Evolutionary conservation across 768 basidiomycete genomes (phyloP), one percentile per base, ranked within the genome.

Genomic region (Cyathus striatus): DNA sequence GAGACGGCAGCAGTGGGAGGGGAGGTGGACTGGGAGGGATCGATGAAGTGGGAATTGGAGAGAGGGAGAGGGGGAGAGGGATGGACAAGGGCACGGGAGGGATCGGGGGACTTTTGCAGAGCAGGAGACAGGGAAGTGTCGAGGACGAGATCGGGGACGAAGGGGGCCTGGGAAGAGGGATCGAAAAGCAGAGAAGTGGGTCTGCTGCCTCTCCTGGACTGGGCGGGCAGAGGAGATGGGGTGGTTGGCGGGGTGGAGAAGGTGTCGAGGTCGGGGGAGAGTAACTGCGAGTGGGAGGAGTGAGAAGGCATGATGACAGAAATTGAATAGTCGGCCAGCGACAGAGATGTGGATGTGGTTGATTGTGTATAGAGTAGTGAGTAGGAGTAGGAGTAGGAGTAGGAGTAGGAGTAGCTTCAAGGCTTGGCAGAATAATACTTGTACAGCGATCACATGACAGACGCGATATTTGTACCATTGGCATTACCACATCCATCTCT

Each of bases 101-200:
- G n/a, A n/a, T 48, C 23, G 40, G 46, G 23, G 48, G 37, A 18
- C 23, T 44, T 39, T 33, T 26, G n/a, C 23, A 38, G 39, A 26
- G 41, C 54, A 34, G 46, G 45, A 17, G 64, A 63, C 35, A 69
- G 72, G 39, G 62, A 50, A 9, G 64, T 56, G 40, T 72, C 69
- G 12, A 75, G 50, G 23, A 72, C 61, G 44, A 79, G 61, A 51
- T 68, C 69, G 30, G 68, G 70, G 46, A 68, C 70, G n/a, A n/a
- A n/a, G n/a, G n/a, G n/a, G 3, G 57, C 50, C 45, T 60, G 57
- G 9, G n/a, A n/a, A n/a, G 63, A 59, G 40, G 52, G 59, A 38
- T 62, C 66, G 42, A 76, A 67, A 41, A 66, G 67, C 33, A 79
- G 61, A 14, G 69, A 73, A 22, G 65, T 61, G 0, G 73, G 75